Base-by-base conservation (phyloP, 2,329 filamentous ascomycete genomes). In the Fusarium nematophilum region DNA sequence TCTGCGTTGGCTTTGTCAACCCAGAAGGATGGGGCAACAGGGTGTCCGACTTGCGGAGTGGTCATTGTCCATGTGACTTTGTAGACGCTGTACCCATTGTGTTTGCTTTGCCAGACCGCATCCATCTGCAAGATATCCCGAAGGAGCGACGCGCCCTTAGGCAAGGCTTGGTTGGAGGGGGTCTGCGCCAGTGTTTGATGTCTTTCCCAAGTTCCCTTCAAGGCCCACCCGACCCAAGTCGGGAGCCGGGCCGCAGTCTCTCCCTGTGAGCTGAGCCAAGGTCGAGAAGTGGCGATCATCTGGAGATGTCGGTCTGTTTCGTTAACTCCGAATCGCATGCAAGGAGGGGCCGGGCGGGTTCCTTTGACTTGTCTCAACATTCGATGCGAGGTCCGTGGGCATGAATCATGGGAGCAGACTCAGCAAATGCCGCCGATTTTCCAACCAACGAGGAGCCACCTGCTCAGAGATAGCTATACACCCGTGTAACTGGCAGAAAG, bases 221-320 rank as follows among this genome's bases (percentile, higher is more conserved):
- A 40, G 55, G 45, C 31, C 61, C 63, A 53, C 61, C 54, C 23
- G 21, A 36, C 26, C 31, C 52, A 49, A 31, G 45, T 49, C 23
- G 52, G 36, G 34, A 53, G 27, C 53, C 48, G 46, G 55, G 46
- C 53, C 62, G 63, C 44, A 39, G 34, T 6, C 21, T n/a, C 56
- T 55, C 39, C 33, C 47, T 61, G 55, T 10, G 43, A 46, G 39
- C 45, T 56, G 42, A 52, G 54, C 34, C 45, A 37, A 33, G 30
- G 30, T 46, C 23, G 21, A 45, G 37, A 33, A 38, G 27, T 48
- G 49, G 23, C 39, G 53, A 53, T 53, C 36, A 37, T 30, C 25
- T 14, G 33, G 31, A 44, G 31, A 56, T 29, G 49, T 50, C 37
- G 42, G 53, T 43, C 14, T 45, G 48, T 51, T 58, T 14, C 43